Conservation (phyloP, 768 basidiomycete species). For the Gelatoporia subvermispora region DNA sequence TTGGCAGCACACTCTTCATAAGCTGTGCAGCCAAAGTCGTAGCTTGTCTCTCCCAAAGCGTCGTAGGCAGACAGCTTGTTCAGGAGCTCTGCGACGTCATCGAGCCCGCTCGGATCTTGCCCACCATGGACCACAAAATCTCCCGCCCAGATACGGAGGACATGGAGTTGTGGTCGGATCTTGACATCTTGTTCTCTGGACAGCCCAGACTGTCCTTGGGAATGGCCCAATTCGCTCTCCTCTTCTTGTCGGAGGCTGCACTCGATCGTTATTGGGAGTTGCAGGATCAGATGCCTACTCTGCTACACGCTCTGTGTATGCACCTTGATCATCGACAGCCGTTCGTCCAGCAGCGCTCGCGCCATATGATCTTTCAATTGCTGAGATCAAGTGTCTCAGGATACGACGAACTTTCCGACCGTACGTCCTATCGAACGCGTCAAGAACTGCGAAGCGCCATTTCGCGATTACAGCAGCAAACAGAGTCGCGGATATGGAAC, state of each 20-base stretch:
- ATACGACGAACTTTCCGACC: constrained; percentile 68
- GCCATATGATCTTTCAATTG: constrained; percentile 79
- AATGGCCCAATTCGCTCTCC: constrained; percentile 83
- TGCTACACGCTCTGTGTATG: constrained; percentile 76
- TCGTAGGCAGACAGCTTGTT: constrained; percentile 66
- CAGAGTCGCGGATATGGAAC: constrained; percentile 59
- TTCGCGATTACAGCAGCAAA: constrained; percentile 51
- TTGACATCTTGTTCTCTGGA: constrained; percentile 70
- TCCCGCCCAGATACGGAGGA: constrained; percentile 58
- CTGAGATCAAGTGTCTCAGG: constrained; percentile 79
- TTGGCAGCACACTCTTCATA: constrained; percentile 75
- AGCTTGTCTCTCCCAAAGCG: constrained; percentile 77
- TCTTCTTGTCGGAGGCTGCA: constrained; percentile 76
- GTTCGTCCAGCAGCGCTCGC: constrained; percentile 67
- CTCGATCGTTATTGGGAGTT: constrained; percentile 75
- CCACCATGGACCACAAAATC: constrained; percentile 66
- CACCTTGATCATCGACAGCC: constrained; percentile 76
- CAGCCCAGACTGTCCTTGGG: constrained; percentile 68
- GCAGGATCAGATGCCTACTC: constrained; percentile 59
- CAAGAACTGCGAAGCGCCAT: constrained; percentile 47
- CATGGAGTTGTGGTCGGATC: constrained; percentile 73
- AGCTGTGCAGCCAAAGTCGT: constrained; percentile 76
- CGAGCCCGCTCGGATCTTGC: constrained; percentile 81
- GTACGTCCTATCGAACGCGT: constrained; percentile 43
- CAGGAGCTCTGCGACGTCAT: constrained; percentile 82